Evolutionary conservation across 768 basidiomycete species (phyloP), one percentile per base, ranked within the genome.

Genomic region (Hygrophorus pudorinus): DNA sequence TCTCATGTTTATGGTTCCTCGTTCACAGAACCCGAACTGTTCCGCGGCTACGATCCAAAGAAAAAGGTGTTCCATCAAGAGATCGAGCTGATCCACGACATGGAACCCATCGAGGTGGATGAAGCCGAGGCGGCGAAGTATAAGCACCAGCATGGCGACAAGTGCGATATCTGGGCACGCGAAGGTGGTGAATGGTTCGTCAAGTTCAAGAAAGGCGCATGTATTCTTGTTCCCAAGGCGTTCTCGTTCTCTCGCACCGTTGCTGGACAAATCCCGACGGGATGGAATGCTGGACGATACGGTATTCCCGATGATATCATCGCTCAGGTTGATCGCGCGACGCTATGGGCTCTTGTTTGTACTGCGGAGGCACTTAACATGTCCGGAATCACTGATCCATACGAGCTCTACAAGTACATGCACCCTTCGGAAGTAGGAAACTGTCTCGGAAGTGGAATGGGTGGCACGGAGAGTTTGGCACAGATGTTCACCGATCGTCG

Each of bases 401-500:
- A 98, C 59, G 96, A 98, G 62, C 70, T 99, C 2, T 99, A 98
- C 73, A 81, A 98, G 65, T 75, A 94, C 58, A 76, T 99, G 55
- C 96, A 99, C 62, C 94, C 96, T 2, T 89, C 91, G 2, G 92
- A 98, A 56, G 85, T 98, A 48, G 96, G 96, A 47, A 89, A 92
- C 2, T 79, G 83, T 45, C 67, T 99, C 48, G 96, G 96, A 45
- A 91, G 89, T 56, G 96, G 96, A 53, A 98, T 99, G 94, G 96
- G 96, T 54, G 96, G 96, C 56, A 79, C 89, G 51, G 78, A 81
- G 47, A 87, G 85, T 57, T 72, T 97, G 66, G 73, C 82, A 41
- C 82, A 87, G 65, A 99, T 99, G 96, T 99, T 99, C 77, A 96
- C 90, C 64, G 96, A 99, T 60, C 85, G 96, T 50, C 85, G 92